Evolutionary conservation across 1,139 yeast genomes (phyloP), one percentile per base, ranked within the genome.

Genomic region (Groenewaldozyma sp.): DNA sequence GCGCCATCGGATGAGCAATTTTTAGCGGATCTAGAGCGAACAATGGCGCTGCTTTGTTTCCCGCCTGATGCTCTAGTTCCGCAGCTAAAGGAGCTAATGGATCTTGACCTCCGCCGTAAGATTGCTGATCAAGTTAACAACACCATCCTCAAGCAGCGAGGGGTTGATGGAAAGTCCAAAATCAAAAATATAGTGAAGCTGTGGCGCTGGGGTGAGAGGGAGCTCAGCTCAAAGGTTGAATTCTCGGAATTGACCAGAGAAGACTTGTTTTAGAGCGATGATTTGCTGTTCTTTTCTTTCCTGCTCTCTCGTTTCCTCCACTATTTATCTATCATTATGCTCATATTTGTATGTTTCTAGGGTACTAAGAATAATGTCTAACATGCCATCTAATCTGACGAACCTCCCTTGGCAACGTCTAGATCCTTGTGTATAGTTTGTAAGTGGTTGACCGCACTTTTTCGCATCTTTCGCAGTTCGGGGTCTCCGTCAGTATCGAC

Each of bases 11-110:
- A 58, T 32, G 55, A 60, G 1, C 47, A 48, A 37, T 59, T 58
- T 34, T 45, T 64, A 26, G 47, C 45, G 3, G 63, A 62, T 32
- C 47, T 65, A 35, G 68, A 65, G 40, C 50, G 52, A 24, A 60
- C 68, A 1, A 62, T 65, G 68, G 67, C 70, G 3, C 47, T 65
- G 28, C 45, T 65, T 28, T 64, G 69, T 39, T 63, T 64, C 43
- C 64, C 68, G 3, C 53, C 53, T 0, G 59, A 60, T 13, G 42
- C 49, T 11, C 38, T 56, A 28, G 57, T 54, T 2, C 58, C 62
- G n/a, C 54, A 55, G 36, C 42, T 62, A 27, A 45, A 50, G 28
- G 60, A 55, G 27, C 49, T 63, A 31, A 45, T 63, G 55, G 65
- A 60, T 43, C 42, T 59, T 13, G 51, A 53, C 31, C 46, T 62